Base-by-base conservation (phyloP, 768 basidiomycete species). In the Rhodotorula diobovata region DNA sequence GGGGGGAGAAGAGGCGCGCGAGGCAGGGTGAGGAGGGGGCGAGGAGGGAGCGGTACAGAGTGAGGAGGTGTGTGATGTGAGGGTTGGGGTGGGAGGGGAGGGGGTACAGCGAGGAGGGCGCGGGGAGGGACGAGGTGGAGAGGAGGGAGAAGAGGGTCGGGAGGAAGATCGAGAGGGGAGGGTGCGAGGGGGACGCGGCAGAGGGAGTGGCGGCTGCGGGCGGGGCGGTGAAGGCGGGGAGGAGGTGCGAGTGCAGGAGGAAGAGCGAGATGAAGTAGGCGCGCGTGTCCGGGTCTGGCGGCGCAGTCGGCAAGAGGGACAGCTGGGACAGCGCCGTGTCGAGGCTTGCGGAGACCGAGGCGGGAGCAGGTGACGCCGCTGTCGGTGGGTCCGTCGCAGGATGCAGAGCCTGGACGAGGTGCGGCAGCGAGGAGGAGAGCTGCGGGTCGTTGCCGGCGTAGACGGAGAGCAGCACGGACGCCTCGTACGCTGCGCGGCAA, bases 371-470 rank as follows among this genome's bases (percentile, higher is more conserved):
- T 41, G 25, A 14, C 37, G n/a, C 45, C 1, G 45, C 3, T 23
- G 10, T 1, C 1, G 30, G 10, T 34, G 15, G 53, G 18, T 16
- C 6, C 1, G 34, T 37, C 35, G 61, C 16, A 15, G 70, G 61
- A 18, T 71, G 67, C 6, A 75, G 53, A 20, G 55, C 25, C 20
- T 56, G 45, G 15, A 75, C 73, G 60, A 75, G 73, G 37, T 59
- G 70, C 2, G 70, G 67, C 2, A 75, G 64, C 9, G 70, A 66
- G 35, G 64, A 58, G n/a, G 60, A 37, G 10, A 75, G 64, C 39
- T 75, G 73, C 14, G 70, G 56, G 16, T 51, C 59, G 54, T 75
- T 75, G 39, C 64, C 56, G 54, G 63, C 64, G 54, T 37, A 30
- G 53, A 75, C 50, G 5, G 73, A 55, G 20, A 68, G 64, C 1